Base-by-base conservation (phyloP, 2,329 filamentous ascomycete species). In the Aspergillus hiratsukae region DNA sequence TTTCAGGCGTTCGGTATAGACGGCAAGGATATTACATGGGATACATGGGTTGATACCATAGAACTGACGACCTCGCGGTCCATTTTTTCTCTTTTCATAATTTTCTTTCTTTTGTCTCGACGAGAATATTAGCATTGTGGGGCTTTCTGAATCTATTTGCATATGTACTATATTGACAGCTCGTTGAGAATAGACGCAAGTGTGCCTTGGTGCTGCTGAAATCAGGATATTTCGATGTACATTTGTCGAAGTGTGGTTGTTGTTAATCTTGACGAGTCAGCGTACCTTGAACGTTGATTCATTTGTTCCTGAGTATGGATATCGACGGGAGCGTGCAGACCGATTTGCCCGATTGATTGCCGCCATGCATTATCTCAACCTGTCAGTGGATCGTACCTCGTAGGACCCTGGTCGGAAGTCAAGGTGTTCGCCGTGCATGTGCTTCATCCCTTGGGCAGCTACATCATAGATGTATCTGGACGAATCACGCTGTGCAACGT, bases 11-110 rank as follows among this genome's bases (percentile, higher is more conserved):
- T 74, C 65, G 68, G 64, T 52, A 72, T 75, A 75, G 72, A 75
- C 64, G 64, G 72, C 65, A 68, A 50, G 63, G 68, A 65, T 60
- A 54, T 68, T 65, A 56, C 60, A 60, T 68, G 69, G 70, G 65
- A 70, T 69, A 63, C 66, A 71, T 69, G 69, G 69, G 62, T 66
- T 73, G 71, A 73, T 74, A 74, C 72, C 71, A 73, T 74, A 74
- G 72, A 74, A 64, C 62, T 63, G 62, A 65, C 58, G 72, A 72
- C 72, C 70, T 69, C 72, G 62, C 69, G 70, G 72, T 72, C 69
- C 66, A 58, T 63, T 62, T 55, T 55, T 60, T 62, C 61, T 51
- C 57, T 61, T 60, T 61, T 54, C 4, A 58, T 53, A 51, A 59
- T 53, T 60, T 58, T 53, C n/a, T 54, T 56, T 58, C 25, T 35